Evolutionary conservation across 2,329 filamentous ascomycete genomes (phyloP).

Genomic region (Penicillium sp.): DNA sequence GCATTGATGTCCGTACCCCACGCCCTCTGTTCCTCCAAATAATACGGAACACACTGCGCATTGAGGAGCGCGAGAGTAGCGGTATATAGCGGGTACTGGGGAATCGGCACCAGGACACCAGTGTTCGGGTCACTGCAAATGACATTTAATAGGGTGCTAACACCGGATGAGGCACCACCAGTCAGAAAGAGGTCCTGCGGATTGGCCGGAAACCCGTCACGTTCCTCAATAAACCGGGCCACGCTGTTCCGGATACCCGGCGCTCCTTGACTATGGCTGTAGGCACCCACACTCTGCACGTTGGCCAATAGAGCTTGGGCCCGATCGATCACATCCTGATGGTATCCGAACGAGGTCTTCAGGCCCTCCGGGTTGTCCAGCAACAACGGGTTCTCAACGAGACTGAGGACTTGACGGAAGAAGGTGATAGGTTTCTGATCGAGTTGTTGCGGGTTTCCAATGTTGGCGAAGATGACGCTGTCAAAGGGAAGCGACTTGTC

Average conservation of each 20-base stretch:
- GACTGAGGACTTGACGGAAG: slow-evolving; percentile 91
- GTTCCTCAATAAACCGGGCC: slow-evolving; percentile 84
- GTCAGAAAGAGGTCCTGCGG: slow-evolving; percentile 82
- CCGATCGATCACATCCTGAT: slow-evolving; percentile 79
- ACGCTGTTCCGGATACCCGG: slow-evolving; percentile 82
- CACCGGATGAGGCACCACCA: slow-evolving; percentile 84
- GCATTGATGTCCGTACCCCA: slow-evolving; percentile 85
- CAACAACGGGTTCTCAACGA: slow-evolving; percentile 83
- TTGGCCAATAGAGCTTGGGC: slow-evolving; percentile 74
- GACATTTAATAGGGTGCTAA: slow-evolving; percentile 86
- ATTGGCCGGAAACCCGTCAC: slow-evolving; percentile 82
- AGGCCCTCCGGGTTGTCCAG: slow-evolving; percentile 79
- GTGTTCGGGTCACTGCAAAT: slow-evolving; percentile 72
- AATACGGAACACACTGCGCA: slow-evolving; percentile 84
- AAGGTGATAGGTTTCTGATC: slow-evolving; percentile 99
- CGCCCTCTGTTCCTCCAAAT: slow-evolving; percentile 74
- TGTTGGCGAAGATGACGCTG: slow-evolving; percentile 92
- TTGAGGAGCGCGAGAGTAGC: slow-evolving; percentile 82
- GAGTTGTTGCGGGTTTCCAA: slow-evolving; percentile 96
- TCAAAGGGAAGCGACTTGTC: slow-evolving; percentile 68
- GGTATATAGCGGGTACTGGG: slow-evolving; percentile 96
- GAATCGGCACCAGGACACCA: slow-evolving; percentile 88
- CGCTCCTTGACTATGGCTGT: slow-evolving; percentile 88
- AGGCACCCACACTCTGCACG: slow-evolving; percentile 88
- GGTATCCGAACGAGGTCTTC: slow-evolving; percentile 70